Percentiles rank a stretch among this genome's conserved stretches.
phyloP scores from a whole-genome alignment of 1,139 yeast species.

The Blastobotrys elegans region DNA sequence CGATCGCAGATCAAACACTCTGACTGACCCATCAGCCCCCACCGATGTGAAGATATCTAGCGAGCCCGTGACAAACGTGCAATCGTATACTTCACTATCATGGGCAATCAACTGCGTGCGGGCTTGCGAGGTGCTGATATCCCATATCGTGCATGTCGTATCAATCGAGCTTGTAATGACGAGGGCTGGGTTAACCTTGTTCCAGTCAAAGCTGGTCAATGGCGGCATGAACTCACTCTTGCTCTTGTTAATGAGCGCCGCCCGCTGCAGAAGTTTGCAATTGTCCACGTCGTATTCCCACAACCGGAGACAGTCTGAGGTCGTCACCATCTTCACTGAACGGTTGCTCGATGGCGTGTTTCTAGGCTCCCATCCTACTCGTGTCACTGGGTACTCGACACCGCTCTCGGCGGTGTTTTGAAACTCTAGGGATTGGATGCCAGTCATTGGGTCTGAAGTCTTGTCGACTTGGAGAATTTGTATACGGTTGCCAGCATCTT shows the following conservation, averaged over 20 bases:
- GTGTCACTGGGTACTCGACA: constrained; percentile 64
- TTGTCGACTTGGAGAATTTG: constrained; percentile 29
- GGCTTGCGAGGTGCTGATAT: constrained; percentile 66
- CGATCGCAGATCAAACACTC: constrained; percentile 84
- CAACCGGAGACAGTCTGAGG: constrained; percentile 65
- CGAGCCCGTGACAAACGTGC: constrained; percentile 70
- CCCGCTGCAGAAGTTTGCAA: constrained; percentile 38
- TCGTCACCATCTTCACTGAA: constrained; percentile 50
- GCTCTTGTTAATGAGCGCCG: constrained; percentile 39
- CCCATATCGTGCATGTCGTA: constrained; percentile 98
- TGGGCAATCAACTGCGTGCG: constrained; percentile 95
- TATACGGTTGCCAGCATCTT: constrained; percentile 52
- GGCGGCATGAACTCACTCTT: constrained; percentile 43
- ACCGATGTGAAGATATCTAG: constrained; percentile 84
- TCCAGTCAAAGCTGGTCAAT: constrained; percentile 93
- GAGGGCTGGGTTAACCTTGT: constrained; percentile 59
- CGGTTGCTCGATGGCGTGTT: constrained; percentile 10
- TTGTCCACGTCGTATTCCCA: constrained; percentile 48
- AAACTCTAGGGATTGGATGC: constrained; percentile 22
- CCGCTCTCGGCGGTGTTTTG: constrained; percentile 44
- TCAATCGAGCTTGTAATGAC: constrained; percentile 86
- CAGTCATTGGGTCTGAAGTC: constrained; percentile 15
- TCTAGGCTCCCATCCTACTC: constrained; percentile 67
- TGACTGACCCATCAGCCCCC: constrained; percentile 92
- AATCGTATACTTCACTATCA: constrained; percentile 93